Evolutionary conservation across 139 green algal genomes (phyloP), one percentile per base, ranked within the genome.

Genomic region (Pleodorina starrii): DNA sequence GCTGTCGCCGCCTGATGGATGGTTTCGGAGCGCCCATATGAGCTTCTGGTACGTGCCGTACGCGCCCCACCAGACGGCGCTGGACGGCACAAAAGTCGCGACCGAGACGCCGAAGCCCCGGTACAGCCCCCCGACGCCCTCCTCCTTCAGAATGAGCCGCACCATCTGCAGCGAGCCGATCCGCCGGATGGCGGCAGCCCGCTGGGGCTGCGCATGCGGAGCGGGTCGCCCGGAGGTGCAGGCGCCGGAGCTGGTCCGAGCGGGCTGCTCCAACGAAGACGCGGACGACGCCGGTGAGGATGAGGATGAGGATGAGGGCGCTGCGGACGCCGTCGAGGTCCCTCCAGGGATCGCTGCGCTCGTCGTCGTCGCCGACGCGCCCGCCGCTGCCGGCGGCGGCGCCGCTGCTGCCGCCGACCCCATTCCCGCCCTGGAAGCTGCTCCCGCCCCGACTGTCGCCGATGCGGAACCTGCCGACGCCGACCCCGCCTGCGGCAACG

Each of bases 41-140:
- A 95, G 38, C 43, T 93, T 91, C 87, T 99, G 96, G 79, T 94
- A 98, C 12, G 90, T 93, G 42, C 97, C 97, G 89, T 99, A 99
- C 4, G 92, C 89, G 40, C 92, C 94, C 97, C 97, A 99, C 95
- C 94, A 94, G 5, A 95, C 63, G 6, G 90, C 91, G 48, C 77
- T 93, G 68, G 86, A 94, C 27, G 97, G 97, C 59, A 97, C 97
- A 91, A 98, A 98, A 17, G 96, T 98, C 23, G 92, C 91, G 1
- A 99, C 81, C 12, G 93, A 97, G 5, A 95, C 90, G 0, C 95
- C 94, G 78, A 99, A 98, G 29, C 97, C 97, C 3, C 97, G 93
- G 91, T 99, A 99, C 79, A 98, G 84, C 2, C 96, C 97, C 11
- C 27, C 27, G 3, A 99, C 44, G 1, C 97, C 97, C 90, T 99